Conservation (phyloP, 169 alveolate species). For the Plasmodium coatneyi region DNA sequence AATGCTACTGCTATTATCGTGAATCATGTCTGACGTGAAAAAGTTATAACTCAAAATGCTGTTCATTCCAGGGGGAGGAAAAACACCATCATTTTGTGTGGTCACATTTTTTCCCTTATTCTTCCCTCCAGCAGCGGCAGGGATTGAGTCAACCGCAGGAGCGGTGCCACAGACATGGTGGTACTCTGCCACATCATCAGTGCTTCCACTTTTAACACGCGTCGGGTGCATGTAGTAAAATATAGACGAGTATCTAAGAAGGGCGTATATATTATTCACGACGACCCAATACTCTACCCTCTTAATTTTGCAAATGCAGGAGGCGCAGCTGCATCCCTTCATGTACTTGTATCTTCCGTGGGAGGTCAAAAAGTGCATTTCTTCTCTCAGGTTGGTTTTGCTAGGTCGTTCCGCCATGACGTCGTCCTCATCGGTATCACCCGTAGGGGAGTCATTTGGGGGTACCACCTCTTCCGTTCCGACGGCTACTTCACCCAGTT, state of each 20-base stretch:
- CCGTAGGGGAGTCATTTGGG: not conserved
- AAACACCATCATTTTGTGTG: not conserved
- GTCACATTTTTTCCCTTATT: not conserved
- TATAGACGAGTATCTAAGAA: constrained; percentile 56
- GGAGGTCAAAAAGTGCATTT: constrained; percentile 11
- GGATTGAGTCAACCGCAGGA: not conserved
- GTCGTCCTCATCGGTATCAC: not conserved
- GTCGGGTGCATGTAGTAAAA: constrained; percentile 71
- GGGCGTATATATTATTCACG: constrained; percentile 36
- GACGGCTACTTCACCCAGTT: not conserved
- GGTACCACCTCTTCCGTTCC: not conserved
- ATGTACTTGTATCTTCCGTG: constrained; percentile 39
- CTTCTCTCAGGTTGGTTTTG: not conserved
- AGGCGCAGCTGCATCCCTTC: constrained; percentile 59
- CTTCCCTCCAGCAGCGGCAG: not conserved
- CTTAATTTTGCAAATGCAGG: constrained; percentile 53
- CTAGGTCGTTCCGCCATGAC: not conserved
- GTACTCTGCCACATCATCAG: not conserved
- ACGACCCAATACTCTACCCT: constrained; percentile 66
- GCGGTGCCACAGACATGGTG: not conserved
- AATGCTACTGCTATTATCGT: not conserved
- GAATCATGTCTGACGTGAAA: not conserved
- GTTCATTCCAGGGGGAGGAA: not conserved
- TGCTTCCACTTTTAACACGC: not conserved
- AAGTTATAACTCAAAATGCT: not conserved